Conservation (phyloP, 495 filamentous ascomycete genomes). For the Pyrenopolyporus hunteri region DNA sequence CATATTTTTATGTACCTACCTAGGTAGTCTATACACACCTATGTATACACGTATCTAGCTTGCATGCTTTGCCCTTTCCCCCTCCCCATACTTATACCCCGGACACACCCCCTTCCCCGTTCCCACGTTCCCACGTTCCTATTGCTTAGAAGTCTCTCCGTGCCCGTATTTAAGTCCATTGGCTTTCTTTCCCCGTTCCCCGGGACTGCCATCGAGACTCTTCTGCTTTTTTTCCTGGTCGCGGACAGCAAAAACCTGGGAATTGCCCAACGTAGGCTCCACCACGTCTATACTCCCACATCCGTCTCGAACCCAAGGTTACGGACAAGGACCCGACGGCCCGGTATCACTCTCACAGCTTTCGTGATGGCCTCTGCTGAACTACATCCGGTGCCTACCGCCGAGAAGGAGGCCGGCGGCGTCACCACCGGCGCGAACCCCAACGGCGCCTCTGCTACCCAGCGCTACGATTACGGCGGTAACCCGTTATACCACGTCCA, state of each 20-base stretch:
- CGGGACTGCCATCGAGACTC: neutral
- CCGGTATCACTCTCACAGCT: neutral
- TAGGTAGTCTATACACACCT: too few species aligned
- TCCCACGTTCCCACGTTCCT: neutral
- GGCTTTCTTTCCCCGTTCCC: constrained; percentile 1
- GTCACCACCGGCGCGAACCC: constrained; percentile 34
- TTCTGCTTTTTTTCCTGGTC: constrained; percentile 8
- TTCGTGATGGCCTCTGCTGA: constrained; percentile 39
- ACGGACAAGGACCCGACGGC: too few species aligned
- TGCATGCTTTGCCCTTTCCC: too few species aligned
- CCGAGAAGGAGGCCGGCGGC: constrained; percentile 44
- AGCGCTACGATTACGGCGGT: constrained; percentile 59
- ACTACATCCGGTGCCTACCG: constrained; percentile 12
- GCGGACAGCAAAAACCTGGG: constrained; percentile 16
- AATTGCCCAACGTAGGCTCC: constrained; percentile 16
- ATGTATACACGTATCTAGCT: too few species aligned
- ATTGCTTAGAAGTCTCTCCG: neutral
- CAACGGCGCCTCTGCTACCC: constrained; percentile 40
- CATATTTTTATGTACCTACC: too few species aligned
- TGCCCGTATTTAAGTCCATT: constrained; percentile 19
- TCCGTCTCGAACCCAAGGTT: too few species aligned
- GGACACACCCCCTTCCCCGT: constrained; percentile 10
- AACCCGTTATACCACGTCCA: constrained; percentile 77
- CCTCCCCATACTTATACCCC: neutral
- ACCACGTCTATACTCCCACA: neutral